Evolutionary conservation across 768 basidiomycete genomes (phyloP).

Genomic region (Dictyophora rubrovolvata): DNA sequence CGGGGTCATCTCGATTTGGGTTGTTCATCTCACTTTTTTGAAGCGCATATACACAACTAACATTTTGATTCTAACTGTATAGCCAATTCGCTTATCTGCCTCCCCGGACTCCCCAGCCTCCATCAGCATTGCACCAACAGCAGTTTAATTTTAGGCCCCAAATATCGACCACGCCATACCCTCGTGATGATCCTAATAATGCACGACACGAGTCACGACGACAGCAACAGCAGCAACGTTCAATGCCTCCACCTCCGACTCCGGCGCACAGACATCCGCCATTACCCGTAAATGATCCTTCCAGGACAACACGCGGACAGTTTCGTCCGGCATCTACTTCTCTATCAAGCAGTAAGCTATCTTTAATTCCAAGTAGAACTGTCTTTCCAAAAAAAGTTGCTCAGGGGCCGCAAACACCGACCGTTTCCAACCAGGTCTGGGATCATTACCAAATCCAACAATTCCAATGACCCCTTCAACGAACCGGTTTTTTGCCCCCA

Average conservation of each 20-base stretch:
- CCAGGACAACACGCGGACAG: background rate
- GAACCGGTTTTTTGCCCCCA: conserved; percentile 8
- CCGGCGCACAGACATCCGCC: background rate
- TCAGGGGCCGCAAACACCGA: conserved; percentile 18
- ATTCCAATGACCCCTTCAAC: conserved; percentile 23
- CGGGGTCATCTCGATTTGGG: conserved; percentile 39
- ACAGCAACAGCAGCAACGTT: conserved; percentile 5
- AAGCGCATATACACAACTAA: conserved; percentile 17
- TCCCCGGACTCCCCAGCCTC: conserved; percentile 26
- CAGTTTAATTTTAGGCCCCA: conserved; percentile 35
- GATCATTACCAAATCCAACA: conserved; percentile 13
- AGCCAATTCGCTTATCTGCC: conserved; percentile 65
- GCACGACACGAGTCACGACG: background rate
- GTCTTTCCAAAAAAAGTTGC: background rate
- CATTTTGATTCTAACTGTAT: conserved; percentile 8
- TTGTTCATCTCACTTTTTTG: conserved; percentile 20
- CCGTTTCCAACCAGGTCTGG: conserved; percentile 16
- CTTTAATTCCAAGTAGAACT: background rate
- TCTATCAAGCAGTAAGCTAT: background rate
- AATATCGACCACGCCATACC: conserved; percentile 25
- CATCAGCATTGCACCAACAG: conserved; percentile 17
- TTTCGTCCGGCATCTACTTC: background rate
- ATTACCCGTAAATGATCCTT: background rate
- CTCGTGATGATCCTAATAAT: background rate
- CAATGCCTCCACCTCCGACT: conserved; percentile 4